phyloP scores from a whole-genome alignment of 495 filamentous ascomycete genomes.

The Podospora fimiseda region DNA sequence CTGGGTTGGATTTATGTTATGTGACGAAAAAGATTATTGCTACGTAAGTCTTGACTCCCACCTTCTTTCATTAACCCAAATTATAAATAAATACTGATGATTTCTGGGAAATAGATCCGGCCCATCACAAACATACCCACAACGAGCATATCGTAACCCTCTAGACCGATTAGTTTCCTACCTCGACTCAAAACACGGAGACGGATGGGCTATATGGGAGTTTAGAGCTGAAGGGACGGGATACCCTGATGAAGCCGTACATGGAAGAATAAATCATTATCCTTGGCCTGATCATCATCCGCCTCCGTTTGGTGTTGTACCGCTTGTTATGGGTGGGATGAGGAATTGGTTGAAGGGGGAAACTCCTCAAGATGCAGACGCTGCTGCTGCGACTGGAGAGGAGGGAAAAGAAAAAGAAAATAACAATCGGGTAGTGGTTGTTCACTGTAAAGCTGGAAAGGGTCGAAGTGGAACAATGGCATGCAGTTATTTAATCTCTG shows the following conservation, averaged over 20 bases:
- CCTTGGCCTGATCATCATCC: conserved; percentile 98
- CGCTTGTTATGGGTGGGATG: conserved; percentile 85
- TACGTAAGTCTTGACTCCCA: conserved; percentile 40
- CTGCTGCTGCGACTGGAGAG: conserved; percentile 10
- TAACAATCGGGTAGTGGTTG: conserved; percentile 65
- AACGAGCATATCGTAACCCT: conserved; percentile 87
- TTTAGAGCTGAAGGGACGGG: conserved; percentile 95
- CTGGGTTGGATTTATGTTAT: conserved; percentile 91
- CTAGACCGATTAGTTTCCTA: conserved; percentile 77
- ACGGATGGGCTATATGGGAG: conserved; percentile 91
- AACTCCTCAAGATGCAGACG: too few relatives aligned
- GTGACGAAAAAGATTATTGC: conserved; percentile 72
- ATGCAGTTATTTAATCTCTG: conserved; percentile 81
- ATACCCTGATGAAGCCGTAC: conserved; percentile 85
- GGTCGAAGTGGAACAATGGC: conserved; percentile 85
- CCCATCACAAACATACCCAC: conserved; percentile 78
- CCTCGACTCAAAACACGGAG: conserved; percentile 75
- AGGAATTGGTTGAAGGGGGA: conserved; percentile 65
- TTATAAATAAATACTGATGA: not conserved
- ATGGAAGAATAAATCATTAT: conserved; percentile 75
- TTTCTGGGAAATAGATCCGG: conserved; percentile 52
- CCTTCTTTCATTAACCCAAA: not conserved
- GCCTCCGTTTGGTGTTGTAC: conserved; percentile 83
- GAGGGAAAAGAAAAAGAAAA: conserved; percentile 17
- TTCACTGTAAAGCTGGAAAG: conserved; percentile 97